A percentile compares a stretch with the other conserved stretches of the same genome.
These are phyloP conservation scores for Sarcocystis neurona DNA, from an alignment of 169 alveolate species.

Conservation along the genomic window DNA sequence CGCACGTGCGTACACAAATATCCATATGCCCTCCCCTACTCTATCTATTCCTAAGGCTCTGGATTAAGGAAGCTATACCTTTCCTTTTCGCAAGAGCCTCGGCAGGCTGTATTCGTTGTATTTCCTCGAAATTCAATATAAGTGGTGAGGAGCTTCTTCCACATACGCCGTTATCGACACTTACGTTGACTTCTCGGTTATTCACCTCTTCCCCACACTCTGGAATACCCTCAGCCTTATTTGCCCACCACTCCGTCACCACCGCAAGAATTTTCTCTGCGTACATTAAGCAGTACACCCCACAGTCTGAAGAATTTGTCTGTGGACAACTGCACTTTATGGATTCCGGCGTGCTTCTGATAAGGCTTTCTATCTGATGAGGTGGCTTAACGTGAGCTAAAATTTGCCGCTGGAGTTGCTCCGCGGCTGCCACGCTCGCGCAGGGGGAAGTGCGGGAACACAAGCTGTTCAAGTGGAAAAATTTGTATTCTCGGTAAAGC, in stretches of 20 bases:
- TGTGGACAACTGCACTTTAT: background rate
- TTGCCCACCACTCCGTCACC: background rate
- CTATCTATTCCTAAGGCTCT: too few species aligned
- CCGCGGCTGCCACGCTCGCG: background rate
- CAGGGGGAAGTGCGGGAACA: background rate
- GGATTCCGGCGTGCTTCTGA: background rate
- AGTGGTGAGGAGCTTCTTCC: too few species aligned
- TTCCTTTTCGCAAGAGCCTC: too few species aligned
- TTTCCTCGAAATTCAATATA: too few species aligned
- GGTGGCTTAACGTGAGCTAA: background rate
- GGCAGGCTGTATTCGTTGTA: too few species aligned
- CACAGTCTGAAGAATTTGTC: slow-evolving; percentile 1
- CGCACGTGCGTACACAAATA: too few species aligned
- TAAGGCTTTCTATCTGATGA: background rate
- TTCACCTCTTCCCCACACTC: too few species aligned
- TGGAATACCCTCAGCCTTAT: background rate
- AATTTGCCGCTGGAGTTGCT: background rate
- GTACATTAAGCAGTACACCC: background rate
- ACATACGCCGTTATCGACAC: too few species aligned
- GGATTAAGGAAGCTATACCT: too few species aligned
- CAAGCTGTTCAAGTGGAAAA: slow-evolving; percentile 2
- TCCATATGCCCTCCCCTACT: too few species aligned
- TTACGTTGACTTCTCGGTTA: too few species aligned
- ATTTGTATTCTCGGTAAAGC: background rate
- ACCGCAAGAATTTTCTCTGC: background rate